Evolutionary conservation across 2,329 filamentous ascomycete species (phyloP), one percentile per base, ranked within the genome.

Genomic region (Cladosporium sp.): DNA sequence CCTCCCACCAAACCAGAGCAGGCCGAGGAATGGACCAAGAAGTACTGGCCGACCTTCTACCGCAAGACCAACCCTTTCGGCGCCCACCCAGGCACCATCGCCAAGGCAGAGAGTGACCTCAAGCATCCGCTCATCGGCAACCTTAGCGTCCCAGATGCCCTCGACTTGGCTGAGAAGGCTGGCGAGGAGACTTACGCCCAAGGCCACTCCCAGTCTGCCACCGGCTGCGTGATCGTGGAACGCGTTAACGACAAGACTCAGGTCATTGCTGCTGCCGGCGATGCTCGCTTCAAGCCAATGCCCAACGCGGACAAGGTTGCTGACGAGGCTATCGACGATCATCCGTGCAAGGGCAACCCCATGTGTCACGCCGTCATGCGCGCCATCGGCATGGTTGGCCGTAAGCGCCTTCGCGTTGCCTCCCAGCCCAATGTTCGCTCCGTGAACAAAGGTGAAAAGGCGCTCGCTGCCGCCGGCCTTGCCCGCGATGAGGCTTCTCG

Each of bases 1-100:
- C 79, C 88, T 19, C 89, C 89, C 2, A 89, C 85, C 4, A 91
- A 86, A 3, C 80, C 85, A 58, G 76, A 85, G 34, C 87, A 92
- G 67, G 87, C 89, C 7, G 80, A 80, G 20, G 73, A 81, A 64
- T 93, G 88, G 88, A 85, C 83, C 20, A 74, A 80, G 29, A 78
- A 84, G 59, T 92, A 89, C 67, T 95, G 89, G 89, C 89, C 89
- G 11, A 86, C 85, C 1, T 82, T 91, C 43, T 95, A 93, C 71
- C 85, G 88, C 56, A 90, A 90, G 72, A 91, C 86, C 58, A 93
- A 93, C 63, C 88, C 88, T 2, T 87, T 91, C 53, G 89, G 89
- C 3, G 88, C 89, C 15, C 89, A 95, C 64, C 88, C 88, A 54
- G 82, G 83, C 62, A 80, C 87, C 64, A 82, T 92, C 50, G 74